phyloP scores from a whole-genome alignment of 805 yeast species.

The Yarrowia porcina region DNA sequence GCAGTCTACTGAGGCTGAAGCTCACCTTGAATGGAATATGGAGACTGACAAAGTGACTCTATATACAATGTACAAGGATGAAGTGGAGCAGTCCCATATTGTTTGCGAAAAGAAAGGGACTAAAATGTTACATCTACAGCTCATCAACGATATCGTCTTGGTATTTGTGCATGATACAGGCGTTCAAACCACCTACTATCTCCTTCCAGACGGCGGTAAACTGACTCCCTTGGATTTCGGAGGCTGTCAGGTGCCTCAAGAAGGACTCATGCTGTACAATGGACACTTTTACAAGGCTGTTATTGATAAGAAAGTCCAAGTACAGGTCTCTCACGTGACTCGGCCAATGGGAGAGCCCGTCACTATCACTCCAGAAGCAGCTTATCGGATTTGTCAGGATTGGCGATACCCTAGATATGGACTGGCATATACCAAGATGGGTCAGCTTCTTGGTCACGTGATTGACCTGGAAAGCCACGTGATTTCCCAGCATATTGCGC shows the following conservation, averaged over 20 bases:
- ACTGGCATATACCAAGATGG: neutral
- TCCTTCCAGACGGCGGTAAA: neutral
- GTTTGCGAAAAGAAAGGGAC: neutral
- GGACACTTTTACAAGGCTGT: neutral
- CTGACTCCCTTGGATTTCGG: neutral
- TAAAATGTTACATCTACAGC: neutral
- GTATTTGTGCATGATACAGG: neutral
- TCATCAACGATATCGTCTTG: neutral
- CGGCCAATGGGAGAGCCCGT: neutral
- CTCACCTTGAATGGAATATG: neutral
- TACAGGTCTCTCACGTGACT: neutral
- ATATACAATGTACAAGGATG: neutral
- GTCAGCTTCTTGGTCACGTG: neutral
- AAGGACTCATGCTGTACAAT: neutral
- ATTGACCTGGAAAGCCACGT: neutral
- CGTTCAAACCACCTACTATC: neutral
- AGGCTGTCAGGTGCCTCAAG: neutral
- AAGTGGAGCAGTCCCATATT: neutral
- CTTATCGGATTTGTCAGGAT: neutral
- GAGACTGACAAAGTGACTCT: neutral
- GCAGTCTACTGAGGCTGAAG: neutral
- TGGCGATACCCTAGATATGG: neutral
- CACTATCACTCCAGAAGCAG: neutral
- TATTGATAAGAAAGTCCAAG: neutral
- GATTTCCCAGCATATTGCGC: neutral